Base-by-base conservation (phyloP, 225 moss, liverwort and hornwort species). In the Anthoceros angustus region DNA sequence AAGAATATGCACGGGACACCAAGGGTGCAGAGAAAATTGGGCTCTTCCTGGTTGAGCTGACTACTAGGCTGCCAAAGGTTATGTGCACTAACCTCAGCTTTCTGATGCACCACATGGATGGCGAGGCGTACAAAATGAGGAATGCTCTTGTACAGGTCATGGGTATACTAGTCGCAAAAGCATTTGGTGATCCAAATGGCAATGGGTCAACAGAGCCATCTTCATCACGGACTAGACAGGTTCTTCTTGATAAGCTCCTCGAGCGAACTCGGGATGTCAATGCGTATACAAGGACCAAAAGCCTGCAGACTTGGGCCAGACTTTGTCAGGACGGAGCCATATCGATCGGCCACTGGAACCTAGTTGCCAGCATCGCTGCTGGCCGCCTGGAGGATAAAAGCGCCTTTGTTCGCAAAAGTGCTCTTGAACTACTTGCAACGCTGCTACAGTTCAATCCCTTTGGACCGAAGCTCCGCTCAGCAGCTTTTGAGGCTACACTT, bases 341-440 rank as follows among this genome's bases (percentile, higher is more conserved):
- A 74, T 87, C 98, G 25, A 98, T 98, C 18, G 98, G 98, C 39
- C 98, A 92, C 69, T 98, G 98, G 98, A 98, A 98, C 74, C 64
- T 92, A 62, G 92, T 98, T 32, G 76, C 98, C 42, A 75, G 79
- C 21, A 75, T 92, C 63, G 98, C 92, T 61, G 87, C 92, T 75
- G 89, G 98, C 70, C 82, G 98, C 63, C 79, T 98, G 72, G 92
- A 98, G 78, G 98, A 98, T 74, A 98, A 79, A 74, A 80, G 62
- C 63, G 84, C 80, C 48, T 76, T 81, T 64, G 98, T 92, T 48
- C 78, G 98, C 49, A 98, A 89, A 82, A 87, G 77, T 75, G 92
- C 98, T 49, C 74, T 92, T 72, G 88, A 84, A 43, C 70, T 98
- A 38, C 81, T 92, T 64, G 82, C 83, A 40, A 98, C 89, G 16